phyloP scores from a whole-genome alignment of 345 rosid species.

The Populus nigra region DNA sequence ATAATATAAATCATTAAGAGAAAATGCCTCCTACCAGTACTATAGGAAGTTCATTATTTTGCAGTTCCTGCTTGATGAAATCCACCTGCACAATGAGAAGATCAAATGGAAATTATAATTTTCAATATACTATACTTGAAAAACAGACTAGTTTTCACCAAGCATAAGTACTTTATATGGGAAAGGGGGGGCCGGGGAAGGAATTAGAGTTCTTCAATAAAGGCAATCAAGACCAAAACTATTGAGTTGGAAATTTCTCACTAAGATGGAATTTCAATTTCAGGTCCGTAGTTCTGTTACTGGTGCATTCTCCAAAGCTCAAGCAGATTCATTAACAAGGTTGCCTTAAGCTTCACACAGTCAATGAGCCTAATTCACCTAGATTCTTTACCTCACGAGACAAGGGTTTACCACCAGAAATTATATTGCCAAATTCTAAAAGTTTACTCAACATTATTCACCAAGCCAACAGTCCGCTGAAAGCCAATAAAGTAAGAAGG shows the following conservation, averaged over 20 bases:
- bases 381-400: neutral
- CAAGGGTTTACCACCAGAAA: neutral
- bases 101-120: slow-evolving; percentile 11
- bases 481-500: neutral
- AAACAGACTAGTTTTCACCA: neutral
- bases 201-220: neutral
- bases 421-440: neutral
- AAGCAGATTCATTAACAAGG: neutral
- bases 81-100: slow-evolving; percentile 48
- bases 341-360: neutral
- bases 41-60: slow-evolving; percentile 53
- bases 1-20: slow-evolving; percentile 2
- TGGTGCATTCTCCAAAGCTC: neutral
- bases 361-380: neutral
- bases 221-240: neutral
- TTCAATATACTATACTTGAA: neutral
- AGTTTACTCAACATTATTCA: neutral
- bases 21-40: slow-evolving; percentile 48
- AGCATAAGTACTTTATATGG: neutral
- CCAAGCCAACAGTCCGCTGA: neutral
- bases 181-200: neutral
- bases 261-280: neutral
- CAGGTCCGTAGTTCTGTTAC: neutral
- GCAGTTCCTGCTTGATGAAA: slow-evolving; percentile 60
- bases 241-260: neutral